Evolutionary conservation across 2,329 filamentous ascomycete species (phyloP).

Genomic region (Immersiporthe knoxdaviesiana): DNA sequence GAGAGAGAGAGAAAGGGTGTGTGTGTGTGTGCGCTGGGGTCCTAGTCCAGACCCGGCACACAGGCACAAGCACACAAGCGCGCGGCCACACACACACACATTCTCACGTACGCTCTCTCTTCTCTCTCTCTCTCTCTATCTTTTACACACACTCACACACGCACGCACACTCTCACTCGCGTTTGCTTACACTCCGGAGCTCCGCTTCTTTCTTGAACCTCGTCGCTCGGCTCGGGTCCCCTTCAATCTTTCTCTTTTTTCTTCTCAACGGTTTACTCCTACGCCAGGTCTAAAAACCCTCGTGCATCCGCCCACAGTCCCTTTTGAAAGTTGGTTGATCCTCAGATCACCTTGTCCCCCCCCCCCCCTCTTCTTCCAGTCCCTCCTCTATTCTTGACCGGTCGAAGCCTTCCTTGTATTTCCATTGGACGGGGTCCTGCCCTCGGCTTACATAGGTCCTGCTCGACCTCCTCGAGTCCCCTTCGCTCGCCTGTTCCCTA

Average conservation of each 20-base stretch:
- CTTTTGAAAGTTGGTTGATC: background rate
- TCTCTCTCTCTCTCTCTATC: no score
- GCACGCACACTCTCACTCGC: background rate
- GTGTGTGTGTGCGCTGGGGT: background rate
- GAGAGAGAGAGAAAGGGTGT: background rate
- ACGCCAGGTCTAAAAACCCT: background rate
- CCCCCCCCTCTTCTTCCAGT: background rate
- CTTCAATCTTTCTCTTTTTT: background rate
- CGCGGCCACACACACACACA: background rate
- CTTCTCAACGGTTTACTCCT: background rate
- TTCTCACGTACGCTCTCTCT: no score
- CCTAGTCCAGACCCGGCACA: background rate
- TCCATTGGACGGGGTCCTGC: background rate
- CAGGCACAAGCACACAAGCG: background rate
- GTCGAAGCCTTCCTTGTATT: background rate
- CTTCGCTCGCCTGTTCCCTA: background rate
- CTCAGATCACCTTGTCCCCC: background rate
- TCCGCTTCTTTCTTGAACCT: background rate
- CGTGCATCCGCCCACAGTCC: background rate
- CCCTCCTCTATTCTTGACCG: background rate
- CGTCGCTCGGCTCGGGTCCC: background rate
- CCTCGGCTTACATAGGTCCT: conserved; percentile 1
- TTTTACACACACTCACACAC: background rate
- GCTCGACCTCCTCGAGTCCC: background rate
- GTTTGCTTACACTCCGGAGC: background rate